Evolutionary conservation across 1,284 basidiomycete genomes (phyloP).

Genomic region (Ceratobasidium theobromae): DNA sequence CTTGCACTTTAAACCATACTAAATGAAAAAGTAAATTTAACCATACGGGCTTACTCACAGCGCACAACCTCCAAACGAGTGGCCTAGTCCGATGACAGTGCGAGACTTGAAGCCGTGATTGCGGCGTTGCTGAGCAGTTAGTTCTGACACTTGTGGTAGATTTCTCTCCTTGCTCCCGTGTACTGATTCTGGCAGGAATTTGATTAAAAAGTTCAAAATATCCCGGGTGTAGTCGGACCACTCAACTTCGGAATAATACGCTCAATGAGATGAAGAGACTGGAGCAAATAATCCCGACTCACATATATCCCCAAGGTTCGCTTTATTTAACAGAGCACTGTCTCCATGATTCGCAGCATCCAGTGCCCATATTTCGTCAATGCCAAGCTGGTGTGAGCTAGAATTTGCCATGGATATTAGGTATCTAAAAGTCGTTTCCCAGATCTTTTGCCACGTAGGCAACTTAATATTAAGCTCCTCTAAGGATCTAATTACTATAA

Average conservation of each 20-base stretch:
- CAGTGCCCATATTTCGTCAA: conserved; percentile 80
- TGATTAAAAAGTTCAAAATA: conserved; percentile 66
- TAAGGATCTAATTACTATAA: not conserved
- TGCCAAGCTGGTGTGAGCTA: conserved; percentile 34
- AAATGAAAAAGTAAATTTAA: conserved; percentile 20
- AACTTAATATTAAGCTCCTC: not conserved
- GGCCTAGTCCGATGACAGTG: conserved; percentile 67
- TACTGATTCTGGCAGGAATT: conserved; percentile 53
- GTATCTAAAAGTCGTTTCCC: conserved; percentile 61
- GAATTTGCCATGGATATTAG: conserved; percentile 42
- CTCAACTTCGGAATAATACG: conserved; percentile 52
- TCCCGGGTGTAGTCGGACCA: conserved; percentile 73
- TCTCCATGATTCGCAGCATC: conserved; percentile 80
- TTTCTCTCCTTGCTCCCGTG: conserved; percentile 34
- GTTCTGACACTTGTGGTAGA: conserved; percentile 56
- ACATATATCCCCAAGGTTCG: conserved; percentile 58
- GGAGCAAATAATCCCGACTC: conserved; percentile 39
- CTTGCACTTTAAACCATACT: conserved; percentile 49
- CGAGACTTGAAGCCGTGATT: conserved; percentile 51
- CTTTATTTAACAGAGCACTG: conserved; percentile 63
- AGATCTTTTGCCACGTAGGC: too few relatives aligned
- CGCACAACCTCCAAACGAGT: conserved; percentile 78
- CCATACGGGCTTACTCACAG: conserved; percentile 50
- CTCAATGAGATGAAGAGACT: not conserved
- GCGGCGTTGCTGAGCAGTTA: conserved; percentile 49